These are phyloP conservation scores for Fusarium paranaense DNA, from an alignment of 2,329 filamentous ascomycete species.

Conservation along the genomic window DNA sequence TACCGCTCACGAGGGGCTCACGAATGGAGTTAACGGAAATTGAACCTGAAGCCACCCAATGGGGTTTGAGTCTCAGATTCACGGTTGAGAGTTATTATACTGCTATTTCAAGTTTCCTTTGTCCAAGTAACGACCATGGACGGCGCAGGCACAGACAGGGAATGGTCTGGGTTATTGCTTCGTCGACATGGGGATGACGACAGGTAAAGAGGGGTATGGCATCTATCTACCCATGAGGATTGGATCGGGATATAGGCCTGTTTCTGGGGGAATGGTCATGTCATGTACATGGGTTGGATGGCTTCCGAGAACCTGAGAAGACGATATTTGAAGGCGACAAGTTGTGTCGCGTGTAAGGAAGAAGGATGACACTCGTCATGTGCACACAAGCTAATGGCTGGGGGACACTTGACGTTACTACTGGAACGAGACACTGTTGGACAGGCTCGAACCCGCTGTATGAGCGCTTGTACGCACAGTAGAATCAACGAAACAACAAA, in stretches of 20 bases:
- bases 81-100: slow-evolving; percentile 32
- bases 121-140: slow-evolving; percentile 44
- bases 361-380: slow-evolving; percentile 22
- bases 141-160: slow-evolving; percentile 40
- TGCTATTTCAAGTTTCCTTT: slow-evolving; percentile 42
- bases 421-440: slow-evolving; percentile 6
- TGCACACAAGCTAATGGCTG: slow-evolving; percentile 21
- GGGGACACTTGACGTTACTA: slow-evolving; percentile 15
- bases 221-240: slow-evolving; percentile 22
- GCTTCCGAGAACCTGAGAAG: slow-evolving; percentile 23
- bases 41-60: slow-evolving; percentile 24
- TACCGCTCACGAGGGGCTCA: slow-evolving; percentile 39
- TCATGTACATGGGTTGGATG: slow-evolving; percentile 37
- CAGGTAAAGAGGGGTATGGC: slow-evolving; percentile 5
- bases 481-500: slow-evolving; percentile 25
- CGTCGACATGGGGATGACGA: slow-evolving; percentile 31
- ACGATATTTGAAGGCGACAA: slow-evolving; percentile 10
- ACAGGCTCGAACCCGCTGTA: slow-evolving; percentile 3
- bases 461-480: slow-evolving; percentile 22
- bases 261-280: slow-evolving; percentile 19
- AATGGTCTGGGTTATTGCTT: slow-evolving; percentile 35
- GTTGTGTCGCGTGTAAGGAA: slow-evolving; percentile 19
- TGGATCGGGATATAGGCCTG: slow-evolving; percentile 37
- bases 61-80: slow-evolving; percentile 10
- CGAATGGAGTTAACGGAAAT: slow-evolving; percentile 48